Evolutionary conservation across 2,329 filamentous ascomycete genomes (phyloP).

Genomic region (Phoma sp.): DNA sequence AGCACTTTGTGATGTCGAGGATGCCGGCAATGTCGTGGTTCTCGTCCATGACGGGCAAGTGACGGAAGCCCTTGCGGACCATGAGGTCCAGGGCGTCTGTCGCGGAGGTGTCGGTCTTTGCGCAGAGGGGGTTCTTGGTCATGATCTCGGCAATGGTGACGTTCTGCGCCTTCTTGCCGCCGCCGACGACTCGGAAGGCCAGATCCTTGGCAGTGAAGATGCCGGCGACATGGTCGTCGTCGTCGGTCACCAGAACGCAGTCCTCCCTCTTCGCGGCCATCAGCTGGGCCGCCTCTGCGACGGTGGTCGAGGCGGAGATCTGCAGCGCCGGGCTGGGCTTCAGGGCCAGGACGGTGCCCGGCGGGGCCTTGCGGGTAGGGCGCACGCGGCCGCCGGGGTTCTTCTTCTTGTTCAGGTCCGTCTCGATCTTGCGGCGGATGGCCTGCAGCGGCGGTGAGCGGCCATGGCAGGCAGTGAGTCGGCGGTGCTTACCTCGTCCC

Average conservation of each 20-base stretch:
- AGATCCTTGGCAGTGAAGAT: constrained; percentile 99
- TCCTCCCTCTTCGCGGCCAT: constrained; percentile 99
- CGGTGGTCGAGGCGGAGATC: constrained; percentile 93
- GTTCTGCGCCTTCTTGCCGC: constrained; percentile 85
- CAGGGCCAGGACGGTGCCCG: constrained; percentile 92
- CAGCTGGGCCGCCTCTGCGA: constrained; percentile 94
- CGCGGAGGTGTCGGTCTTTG: constrained; percentile 95
- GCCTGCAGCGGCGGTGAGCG: constrained; percentile 65
- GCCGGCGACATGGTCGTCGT: constrained; percentile 95
- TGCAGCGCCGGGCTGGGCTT: constrained; percentile 96
- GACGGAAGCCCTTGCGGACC: constrained; percentile 97
- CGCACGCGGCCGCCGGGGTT: constrained; percentile 78
- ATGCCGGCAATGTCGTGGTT: constrained; percentile 99
- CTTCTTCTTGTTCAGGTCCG: constrained; percentile 97
- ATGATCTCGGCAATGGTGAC: constrained; percentile 98
- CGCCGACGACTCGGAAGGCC: constrained; percentile 93
- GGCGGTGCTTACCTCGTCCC: constrained; percentile 83
- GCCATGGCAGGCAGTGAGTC: not conserved
- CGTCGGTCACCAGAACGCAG: constrained; percentile 96
- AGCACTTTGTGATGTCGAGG: constrained; percentile 98
- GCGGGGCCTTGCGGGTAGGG: constrained; percentile 90
- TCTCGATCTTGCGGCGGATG: constrained; percentile 96
- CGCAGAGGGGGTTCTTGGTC: constrained; percentile 99
- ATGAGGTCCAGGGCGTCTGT: constrained; percentile 97
- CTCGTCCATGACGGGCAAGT: constrained; percentile 99